Conservation (phyloP, 2,329 filamentous ascomycete genomes). For the Leptosphaerulina australis region DNA sequence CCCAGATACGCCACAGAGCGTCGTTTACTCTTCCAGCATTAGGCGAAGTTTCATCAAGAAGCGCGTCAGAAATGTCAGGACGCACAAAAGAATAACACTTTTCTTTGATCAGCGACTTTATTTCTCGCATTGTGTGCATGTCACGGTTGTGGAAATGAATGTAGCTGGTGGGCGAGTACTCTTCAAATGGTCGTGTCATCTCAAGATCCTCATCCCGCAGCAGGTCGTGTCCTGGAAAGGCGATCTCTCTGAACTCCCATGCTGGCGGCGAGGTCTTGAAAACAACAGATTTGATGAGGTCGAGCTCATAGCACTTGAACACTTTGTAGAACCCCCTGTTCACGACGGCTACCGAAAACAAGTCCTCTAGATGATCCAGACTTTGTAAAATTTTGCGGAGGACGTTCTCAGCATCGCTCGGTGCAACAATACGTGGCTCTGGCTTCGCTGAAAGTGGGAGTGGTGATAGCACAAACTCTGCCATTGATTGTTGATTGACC, state of each 20-base stretch:
- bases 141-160: conserved; percentile 59
- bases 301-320: conserved; percentile 63
- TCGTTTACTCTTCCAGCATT: conserved; percentile 62
- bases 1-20: conserved; percentile 70
- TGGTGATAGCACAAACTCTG: conserved; percentile 31
- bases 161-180: conserved; percentile 61
- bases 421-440: conserved; percentile 47
- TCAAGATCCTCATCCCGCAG: conserved; percentile 50
- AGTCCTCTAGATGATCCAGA: conserved; percentile 58
- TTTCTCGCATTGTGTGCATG: conserved; percentile 58
- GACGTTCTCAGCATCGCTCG: conserved; percentile 55
- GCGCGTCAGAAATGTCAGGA: conserved; percentile 60
- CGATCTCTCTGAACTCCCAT: conserved; percentile 66
- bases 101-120: conserved; percentile 63
- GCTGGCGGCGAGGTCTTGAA: conserved; percentile 62
- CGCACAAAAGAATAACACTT: conserved; percentile 62
- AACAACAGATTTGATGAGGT: conserved; percentile 58
- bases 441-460: conserved; percentile 24
- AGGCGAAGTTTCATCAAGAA: conserved; percentile 55
- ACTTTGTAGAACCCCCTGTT: conserved; percentile 63
- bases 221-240: conserved; percentile 57
- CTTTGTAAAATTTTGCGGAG: conserved; percentile 59
- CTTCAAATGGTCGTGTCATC: conserved; percentile 55
- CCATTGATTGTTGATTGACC: conserved; percentile 26
- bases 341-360: conserved; percentile 61